Evolutionary conservation across 75 land plant genomes (phyloP), one percentile per base, ranked within the genome.

Genomic region (Pseudotsuga menziesii): DNA sequence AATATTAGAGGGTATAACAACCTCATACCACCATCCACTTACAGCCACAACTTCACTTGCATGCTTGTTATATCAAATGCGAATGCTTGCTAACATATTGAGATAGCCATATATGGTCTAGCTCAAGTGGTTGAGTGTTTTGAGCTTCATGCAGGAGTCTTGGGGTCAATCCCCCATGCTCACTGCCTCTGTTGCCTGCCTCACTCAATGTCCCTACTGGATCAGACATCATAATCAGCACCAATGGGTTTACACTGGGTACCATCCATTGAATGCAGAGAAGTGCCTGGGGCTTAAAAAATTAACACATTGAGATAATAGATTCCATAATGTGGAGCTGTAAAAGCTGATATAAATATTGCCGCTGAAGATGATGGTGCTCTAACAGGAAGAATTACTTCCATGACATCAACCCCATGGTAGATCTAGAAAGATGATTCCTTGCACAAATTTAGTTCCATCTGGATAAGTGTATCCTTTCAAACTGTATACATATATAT

Each of bases 391-490:
- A 39, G 1, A 7, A 69, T 20, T 20, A 9, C n/a, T 22, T 39
- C 13, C 41, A 20, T 44, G 13, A 39, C 19, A 20, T 32, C 36
- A 41, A 69, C n/a, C 20, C 20, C 72, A 69, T 19, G 39, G 22
- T 36, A 29, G 48, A 69, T 69, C 36, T 5, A 69, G n/a, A n/a
- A 69, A 69, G 48, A 69, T 39, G 39, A 39, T 69, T n/a, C n/a
- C 23, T 22, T n/a, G 20, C 1, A 11, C 20, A 44, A 69, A 39
- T 69, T 39, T 39, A 39, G 8, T 3, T 39, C 7, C 3, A 36
- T 14, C 16, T 67, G 71, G 66, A 29, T 32, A 62, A 44, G 52
- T 6, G 52, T 6, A 44, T 44, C 7, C 52, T 44, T 44, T 44
- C 52, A 44, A 44, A 7, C 54, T 9, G 54, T 48, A 48, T 11